Base-by-base conservation (phyloP, 164 flowering plant species). In the Dillenia turbinata region DNA sequence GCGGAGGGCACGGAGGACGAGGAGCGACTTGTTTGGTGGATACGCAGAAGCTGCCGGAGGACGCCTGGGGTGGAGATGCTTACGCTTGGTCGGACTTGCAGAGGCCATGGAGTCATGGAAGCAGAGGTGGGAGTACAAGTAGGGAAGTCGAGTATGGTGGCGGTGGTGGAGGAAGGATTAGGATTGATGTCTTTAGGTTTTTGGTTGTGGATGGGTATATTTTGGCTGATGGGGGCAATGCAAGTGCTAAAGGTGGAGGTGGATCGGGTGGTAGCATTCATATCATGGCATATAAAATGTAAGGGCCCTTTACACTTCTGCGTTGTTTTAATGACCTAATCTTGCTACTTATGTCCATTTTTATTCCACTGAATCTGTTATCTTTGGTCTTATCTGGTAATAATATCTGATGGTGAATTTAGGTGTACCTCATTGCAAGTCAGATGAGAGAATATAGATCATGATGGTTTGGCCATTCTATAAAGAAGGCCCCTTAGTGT, bases 211-310 rank as follows among this genome's bases (percentile, higher is more conserved):
- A 58, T 40, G 98, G 98, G 61, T 69, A 66, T 67, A 63, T 90
- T 44, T 69, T 78, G 56, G 92, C 98, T 10, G 91, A 88, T 69
- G 99, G 99, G 0, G 97, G 94, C 22, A 79, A 83, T 73, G 94
- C 78, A 4, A 92, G 96, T 24, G 51, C 61, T 50, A 86, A 75
- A 58, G 99, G 99, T 8, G 99, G 99, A 46, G 99, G 99, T 47
- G 99, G 99, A 13, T 92, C 97, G 49, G 97, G 97, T 55, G 99
- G 99, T 49, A 95, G 99, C 77, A 79, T 95, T 51, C 74, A 61
- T 60, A 80, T 95, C 63, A 77, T 60, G 54, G 89, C 96, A 47
- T 60, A 70, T 60, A 84, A 74, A 73, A 88, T 89, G 99, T 94
- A 89, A 89, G 12, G 24, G 47, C 61, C 17, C 40, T 67, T 47